Evolutionary conservation across 2,329 filamentous ascomycete species (phyloP).

Genomic region (Knoxdaviesia proteae): DNA sequence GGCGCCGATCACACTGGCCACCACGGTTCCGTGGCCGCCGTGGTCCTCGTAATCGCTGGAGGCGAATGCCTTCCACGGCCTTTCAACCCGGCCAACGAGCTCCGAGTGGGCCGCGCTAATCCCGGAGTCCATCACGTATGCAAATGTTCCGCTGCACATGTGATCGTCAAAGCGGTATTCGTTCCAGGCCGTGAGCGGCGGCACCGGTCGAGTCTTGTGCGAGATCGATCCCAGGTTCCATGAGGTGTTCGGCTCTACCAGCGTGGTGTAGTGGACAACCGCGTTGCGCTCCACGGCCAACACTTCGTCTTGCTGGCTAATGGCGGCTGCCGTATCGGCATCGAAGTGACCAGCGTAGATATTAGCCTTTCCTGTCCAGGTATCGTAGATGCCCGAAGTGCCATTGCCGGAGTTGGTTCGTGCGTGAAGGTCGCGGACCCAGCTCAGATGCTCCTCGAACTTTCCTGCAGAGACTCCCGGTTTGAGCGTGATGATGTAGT

Average conservation of each 20-base stretch:
- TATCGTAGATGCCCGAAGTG: conserved; percentile 13
- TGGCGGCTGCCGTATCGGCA: conserved; percentile 16
- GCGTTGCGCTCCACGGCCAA: background rate
- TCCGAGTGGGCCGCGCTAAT: conserved; percentile 23
- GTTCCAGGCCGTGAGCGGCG: conserved; percentile 8
- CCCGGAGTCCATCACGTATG: conserved; percentile 35
- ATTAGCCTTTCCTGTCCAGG: conserved; percentile 10
- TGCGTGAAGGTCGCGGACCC: conserved; percentile 13
- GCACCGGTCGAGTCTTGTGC: conserved; percentile 9
- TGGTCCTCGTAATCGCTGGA: conserved; percentile 14
- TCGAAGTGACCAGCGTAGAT: conserved; percentile 23
- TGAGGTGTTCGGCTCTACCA: conserved; percentile 7
- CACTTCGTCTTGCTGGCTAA: conserved; percentile 19
- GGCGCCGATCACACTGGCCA: conserved; percentile 22
- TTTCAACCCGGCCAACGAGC: conserved; percentile 20
- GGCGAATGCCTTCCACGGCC: conserved; percentile 15
- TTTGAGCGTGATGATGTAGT: conserved; percentile 25
- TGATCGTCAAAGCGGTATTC: conserved; percentile 20
- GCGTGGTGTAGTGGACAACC: background rate
- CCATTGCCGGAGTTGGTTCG: conserved; percentile 12
- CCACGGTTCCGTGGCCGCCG: conserved; percentile 25
- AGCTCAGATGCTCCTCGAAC: conserved; percentile 14
- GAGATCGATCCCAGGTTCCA: conserved; percentile 27
- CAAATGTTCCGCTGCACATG: conserved; percentile 20
- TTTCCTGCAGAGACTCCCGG: conserved; percentile 11